Base-by-base conservation (phyloP, 257 asterid genomes). In the Jacaranda copaia region DNA sequence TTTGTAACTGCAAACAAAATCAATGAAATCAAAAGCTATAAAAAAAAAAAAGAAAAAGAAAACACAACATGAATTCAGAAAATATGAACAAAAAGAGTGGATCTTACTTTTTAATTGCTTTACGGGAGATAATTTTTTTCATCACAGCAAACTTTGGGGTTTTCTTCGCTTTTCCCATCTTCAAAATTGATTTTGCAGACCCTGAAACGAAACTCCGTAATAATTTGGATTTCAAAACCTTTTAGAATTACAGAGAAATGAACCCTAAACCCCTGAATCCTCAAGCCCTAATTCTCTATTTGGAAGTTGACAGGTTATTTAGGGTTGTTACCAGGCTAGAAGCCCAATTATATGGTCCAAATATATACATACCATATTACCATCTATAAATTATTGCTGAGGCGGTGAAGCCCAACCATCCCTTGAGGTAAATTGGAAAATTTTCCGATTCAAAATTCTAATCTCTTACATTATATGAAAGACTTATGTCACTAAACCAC, bases 131-230 rank as follows among this genome's bases (percentile, higher is more conserved):
- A 76, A 88, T 81, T 45, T 90, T 96, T 88, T 96, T 96, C 98
- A 96, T 86, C 12, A 88, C 97, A 19, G 98, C 98, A n/a, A 96
- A 96, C 83, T 96, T 96, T 48, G 92, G 97, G 6, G 87, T 3
- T 73, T 85, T 96, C 84, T 84, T 93, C 4, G 98, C 98, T 87
- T 89, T 96, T 11, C 98, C 99, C 99, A 96, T 94, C 77, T 78
- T 81, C 69, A 15, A 15, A 25, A 72, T 3, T n/a, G 20, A 79
- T 61, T 55, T 39, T 20, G 68, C 77, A 52, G 60, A 35, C 51
- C n/a, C 56, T 25, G 36, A 32, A 69, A 35, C 8, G 35, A 10
- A 48, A 57, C 46, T 64, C 20, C 16, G 39, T 43, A 0, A 14
- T 5, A 6, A 42, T 38, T 15, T 8, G 13, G 45, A 55, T 55